Evolutionary conservation across 2,329 filamentous ascomycete species (phyloP).

Genomic region (Pseudofabraea citricarpa): DNA sequence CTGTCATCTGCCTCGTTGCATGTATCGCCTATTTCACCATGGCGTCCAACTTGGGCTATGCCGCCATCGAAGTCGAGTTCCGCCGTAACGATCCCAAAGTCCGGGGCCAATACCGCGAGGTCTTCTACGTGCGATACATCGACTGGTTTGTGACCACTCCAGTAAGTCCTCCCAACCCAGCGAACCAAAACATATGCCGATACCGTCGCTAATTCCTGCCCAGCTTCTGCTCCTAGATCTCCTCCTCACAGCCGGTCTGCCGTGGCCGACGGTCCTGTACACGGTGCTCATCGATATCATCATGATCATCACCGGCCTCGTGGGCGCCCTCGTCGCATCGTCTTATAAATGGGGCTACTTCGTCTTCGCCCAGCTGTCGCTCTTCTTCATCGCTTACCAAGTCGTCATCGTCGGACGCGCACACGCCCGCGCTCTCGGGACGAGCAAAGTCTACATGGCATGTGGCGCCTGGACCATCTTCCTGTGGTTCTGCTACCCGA

Average conservation of each 20-base stretch:
- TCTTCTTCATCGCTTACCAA: slow-evolving; percentile 57
- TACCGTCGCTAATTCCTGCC: too few species aligned
- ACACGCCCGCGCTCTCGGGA: slow-evolving; percentile 50
- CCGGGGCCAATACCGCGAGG: slow-evolving; percentile 49
- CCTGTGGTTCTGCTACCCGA: slow-evolving; percentile 61
- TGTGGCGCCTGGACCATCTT: slow-evolving; percentile 55
- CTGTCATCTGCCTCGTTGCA: slow-evolving; percentile 51
- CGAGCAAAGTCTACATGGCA: slow-evolving; percentile 45
- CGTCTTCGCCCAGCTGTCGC: slow-evolving; percentile 46
- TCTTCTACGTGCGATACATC: slow-evolving; percentile 64
- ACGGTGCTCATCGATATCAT: slow-evolving; percentile 58
- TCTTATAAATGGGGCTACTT: slow-evolving; percentile 68
- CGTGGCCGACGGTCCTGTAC: slow-evolving; percentile 59
- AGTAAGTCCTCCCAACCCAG: too few species aligned
- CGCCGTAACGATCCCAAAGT: slow-evolving; percentile 36
- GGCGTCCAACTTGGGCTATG: slow-evolving; percentile 61
- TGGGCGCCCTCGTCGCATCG: slow-evolving; percentile 58
- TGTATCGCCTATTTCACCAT: slow-evolving; percentile 62
- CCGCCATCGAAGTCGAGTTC: slow-evolving; percentile 59
- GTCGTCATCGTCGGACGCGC: slow-evolving; percentile 51
- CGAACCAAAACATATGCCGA: too few species aligned
- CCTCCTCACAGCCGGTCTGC: slow-evolving; percentile 58
- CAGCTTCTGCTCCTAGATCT: slow-evolving; percentile 54
- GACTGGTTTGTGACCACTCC: slow-evolving; percentile 62
- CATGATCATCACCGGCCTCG: slow-evolving; percentile 63